Base-by-base conservation (phyloP, 371 early-diverging fungal genomes). In the Umbelopsis sp. region DNA sequence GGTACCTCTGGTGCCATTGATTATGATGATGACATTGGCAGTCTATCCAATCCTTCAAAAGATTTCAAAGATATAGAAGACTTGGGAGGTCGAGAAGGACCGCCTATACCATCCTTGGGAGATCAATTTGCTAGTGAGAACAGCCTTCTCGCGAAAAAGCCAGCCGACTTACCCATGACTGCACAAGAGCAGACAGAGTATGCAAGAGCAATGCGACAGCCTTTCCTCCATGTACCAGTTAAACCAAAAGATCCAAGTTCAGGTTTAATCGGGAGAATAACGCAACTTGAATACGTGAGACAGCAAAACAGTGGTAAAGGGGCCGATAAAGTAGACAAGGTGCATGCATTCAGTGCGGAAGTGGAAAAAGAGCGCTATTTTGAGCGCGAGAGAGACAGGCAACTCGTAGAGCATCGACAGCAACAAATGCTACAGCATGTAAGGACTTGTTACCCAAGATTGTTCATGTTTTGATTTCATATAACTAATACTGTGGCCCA, bases 131-230 rank as follows among this genome's bases (percentile, higher is more conserved):
- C 83, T 32, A 77, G 66, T 20, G 73, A 69, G 52, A 66, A 75
- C 32, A 80, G 73, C 66, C 57, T 75, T 3, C 62, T 75, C 11
- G 73, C 74, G 32, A 70, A 80, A 20, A 80, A 83, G 44, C 57
- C 57, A 35, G 10, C 29, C 16, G 57, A 57, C 11, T 35, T 35
- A 57, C 57, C 29, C 9, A 68, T 81, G 32, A 80, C 75, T 20
- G 84, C 80, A 22, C 81, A 80, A 63, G 84, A 84, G 57, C 84
- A 84, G 62, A 80, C 80, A 3, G 78, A 80, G 50, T 84, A 77
- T 69, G 80, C 80, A 29, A 77, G 76, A 48, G 82, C 80, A 6
- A 84, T 82, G 2, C 82, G 84, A 1, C 84, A 84, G 48, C 84
- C 84, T 20, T 63, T 84, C 35, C 81, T 84, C 38, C 80, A 84